These are phyloP conservation scores for Pleurozium schreberi DNA, from an alignment of 225 moss, liverwort and hornwort species.

Conservation along the genomic window DNA sequence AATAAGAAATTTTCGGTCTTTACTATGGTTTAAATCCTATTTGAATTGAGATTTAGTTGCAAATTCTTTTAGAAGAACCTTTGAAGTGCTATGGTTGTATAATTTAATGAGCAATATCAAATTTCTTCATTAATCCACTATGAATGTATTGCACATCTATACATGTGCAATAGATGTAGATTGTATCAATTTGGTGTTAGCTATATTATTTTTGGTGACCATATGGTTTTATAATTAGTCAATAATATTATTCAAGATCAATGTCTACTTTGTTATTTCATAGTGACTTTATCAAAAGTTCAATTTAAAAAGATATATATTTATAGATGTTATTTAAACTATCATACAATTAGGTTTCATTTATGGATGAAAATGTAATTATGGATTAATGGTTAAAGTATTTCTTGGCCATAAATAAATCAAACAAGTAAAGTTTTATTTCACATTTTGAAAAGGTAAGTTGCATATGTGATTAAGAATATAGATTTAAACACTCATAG, in stretches of 20 bases:
- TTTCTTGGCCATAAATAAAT: neutral
- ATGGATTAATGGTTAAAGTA: neutral
- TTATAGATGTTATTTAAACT: neutral
- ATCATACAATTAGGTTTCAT: neutral
- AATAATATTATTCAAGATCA: neutral
- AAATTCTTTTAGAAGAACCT: too few relatives aligned
- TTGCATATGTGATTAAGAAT: neutral
- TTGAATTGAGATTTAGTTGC: neutral
- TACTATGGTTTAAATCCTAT: too few relatives aligned
- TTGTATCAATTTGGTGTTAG: neutral
- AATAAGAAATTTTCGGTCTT: neutral
- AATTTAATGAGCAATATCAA: neutral
- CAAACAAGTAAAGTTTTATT: neutral
- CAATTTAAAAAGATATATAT: neutral
- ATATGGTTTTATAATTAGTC: neutral
- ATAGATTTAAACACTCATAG: conserved; percentile 8
- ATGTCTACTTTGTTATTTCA: neutral
- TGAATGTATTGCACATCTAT: neutral
- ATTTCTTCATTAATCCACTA: neutral
- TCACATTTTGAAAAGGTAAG: conserved; percentile 13
- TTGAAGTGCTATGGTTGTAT: neutral
- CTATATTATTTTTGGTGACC: neutral
- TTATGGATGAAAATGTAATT: neutral
- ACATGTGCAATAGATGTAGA: neutral
- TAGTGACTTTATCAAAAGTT: neutral